Evolutionary conservation across 2,329 filamentous ascomycete species (phyloP), one percentile per base, ranked within the genome.

Genomic region (Trichoderma cornu-damae): DNA sequence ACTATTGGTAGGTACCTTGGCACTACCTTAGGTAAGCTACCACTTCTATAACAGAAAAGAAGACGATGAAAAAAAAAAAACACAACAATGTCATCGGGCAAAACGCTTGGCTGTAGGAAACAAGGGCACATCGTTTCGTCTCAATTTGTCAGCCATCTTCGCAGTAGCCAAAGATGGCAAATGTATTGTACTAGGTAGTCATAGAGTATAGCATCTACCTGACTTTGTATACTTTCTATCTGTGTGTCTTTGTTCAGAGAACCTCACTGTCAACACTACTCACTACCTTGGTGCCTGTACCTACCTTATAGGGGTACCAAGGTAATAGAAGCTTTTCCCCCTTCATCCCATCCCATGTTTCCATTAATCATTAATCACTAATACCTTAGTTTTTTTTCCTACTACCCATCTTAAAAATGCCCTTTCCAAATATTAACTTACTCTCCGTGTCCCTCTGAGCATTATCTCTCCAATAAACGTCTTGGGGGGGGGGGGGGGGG

Each of bases 321-420:
- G 28, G 5, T 35, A 34, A 26, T 43, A 24, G 34, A 47, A 42
- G 42, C 22, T 46, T 34, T 22, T 16, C 37, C 54, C 44, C 51
- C 22, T 46, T 34, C 30, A n/a, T 30, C 54, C 44, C 37, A 44
- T 51, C 38, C 28, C 54, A 51, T 44, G 37, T 49, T 28, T 57
- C 54, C 54, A 57, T 57, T 57, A 57, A 57, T 57, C 54, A 57
- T 57, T 57, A 57, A 57, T 44, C 30, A 51, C 37, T 51, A n/a
- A n/a, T n/a, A n/a, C n/a, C n/a, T n/a, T n/a, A n/a, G n/a, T 26
- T n/a, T 34, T 18, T 40, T 57, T 42, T 50, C 54, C 54, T 49
- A 34, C 46, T 50, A 35, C 46, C 38, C 46, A 57, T 46, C 46
- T 51, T 30, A 43, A 48, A 37, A 32, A 37, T n/a, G n/a, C 16